Conservation (phyloP, 139 green algal species). For the Spirogloea muscicola region DNA sequence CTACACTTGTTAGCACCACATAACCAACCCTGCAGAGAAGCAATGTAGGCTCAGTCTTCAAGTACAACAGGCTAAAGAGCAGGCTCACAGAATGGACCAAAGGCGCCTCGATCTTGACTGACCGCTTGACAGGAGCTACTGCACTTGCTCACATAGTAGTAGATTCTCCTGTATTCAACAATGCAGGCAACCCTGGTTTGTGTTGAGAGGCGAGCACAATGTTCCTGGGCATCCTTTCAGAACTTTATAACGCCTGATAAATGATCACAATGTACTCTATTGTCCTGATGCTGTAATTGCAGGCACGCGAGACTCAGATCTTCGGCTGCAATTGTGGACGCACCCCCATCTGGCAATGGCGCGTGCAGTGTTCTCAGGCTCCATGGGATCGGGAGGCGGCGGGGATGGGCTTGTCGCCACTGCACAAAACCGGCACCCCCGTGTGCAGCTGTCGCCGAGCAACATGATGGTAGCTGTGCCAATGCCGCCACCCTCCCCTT, state of each 20-base stretch:
- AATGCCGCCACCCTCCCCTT: conserved; percentile 48
- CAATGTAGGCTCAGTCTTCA: background rate
- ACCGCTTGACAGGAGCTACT: background rate
- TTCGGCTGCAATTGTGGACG: too few species aligned
- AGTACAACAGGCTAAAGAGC: background rate
- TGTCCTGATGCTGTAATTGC: too few species aligned
- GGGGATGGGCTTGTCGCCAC: conserved; percentile 85
- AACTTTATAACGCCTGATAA: too few species aligned
- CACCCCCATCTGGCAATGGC: conserved; percentile 84
- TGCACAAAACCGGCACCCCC: conserved; percentile 87
- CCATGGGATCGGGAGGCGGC: conserved; percentile 80
- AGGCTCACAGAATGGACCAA: background rate
- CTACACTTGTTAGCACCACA: conserved; percentile 92
- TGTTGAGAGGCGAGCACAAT: background rate
- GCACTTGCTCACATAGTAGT: too few species aligned
- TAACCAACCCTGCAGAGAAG: conserved; percentile 80
- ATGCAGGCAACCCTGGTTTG: too few species aligned
- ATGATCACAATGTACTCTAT: too few species aligned
- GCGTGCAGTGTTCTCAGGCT: conserved; percentile 88
- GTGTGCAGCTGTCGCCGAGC: conserved; percentile 63
- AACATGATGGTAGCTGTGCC: conserved; percentile 99
- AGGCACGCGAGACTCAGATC: too few species aligned
- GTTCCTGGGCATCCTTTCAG: background rate
- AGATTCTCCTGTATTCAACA: too few species aligned
- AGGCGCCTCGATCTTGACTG: background rate